Evolutionary conservation across 768 basidiomycete genomes (phyloP).

Genomic region (Hygrophorus russula): DNA sequence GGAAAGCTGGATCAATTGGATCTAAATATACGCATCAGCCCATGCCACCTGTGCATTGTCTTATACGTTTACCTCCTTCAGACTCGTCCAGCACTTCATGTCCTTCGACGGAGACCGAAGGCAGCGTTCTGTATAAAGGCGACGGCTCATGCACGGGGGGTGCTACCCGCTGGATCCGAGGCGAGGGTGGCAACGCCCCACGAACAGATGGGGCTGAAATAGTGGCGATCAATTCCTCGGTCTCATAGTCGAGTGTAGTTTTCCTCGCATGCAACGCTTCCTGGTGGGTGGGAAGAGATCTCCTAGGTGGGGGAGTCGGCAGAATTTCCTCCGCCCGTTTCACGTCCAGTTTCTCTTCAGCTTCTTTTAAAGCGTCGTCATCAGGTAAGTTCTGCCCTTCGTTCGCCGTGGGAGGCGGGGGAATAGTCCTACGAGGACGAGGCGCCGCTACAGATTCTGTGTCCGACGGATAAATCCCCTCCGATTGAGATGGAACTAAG

Average conservation of each 20-base stretch:
- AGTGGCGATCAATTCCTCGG: neutral
- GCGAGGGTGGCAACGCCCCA: neutral
- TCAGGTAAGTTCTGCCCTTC: neutral
- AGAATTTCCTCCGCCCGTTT: conserved; percentile 2
- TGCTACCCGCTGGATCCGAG: conserved; percentile 1
- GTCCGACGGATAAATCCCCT: conserved; percentile 4
- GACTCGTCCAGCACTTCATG: conserved; percentile 47
- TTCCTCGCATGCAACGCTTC: neutral
- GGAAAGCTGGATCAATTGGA: conserved; percentile 58
- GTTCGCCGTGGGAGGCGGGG: conserved; percentile 7
- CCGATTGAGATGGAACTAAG: conserved; percentile 6
- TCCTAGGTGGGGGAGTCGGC: conserved; percentile 3
- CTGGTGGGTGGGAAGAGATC: conserved; percentile 4
- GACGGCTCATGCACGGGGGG: conserved; percentile 8
- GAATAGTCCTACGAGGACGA: conserved; percentile 9
- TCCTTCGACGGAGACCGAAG: conserved; percentile 14
- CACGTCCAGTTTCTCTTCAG: neutral
- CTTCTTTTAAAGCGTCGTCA: too few species aligned
- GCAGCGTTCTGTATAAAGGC: conserved; percentile 10
- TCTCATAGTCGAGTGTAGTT: neutral
- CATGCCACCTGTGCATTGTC: neutral
- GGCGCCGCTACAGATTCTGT: conserved; percentile 8
- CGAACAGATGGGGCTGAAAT: too few species aligned
- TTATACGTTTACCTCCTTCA: conserved; percentile 44
- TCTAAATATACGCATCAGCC: conserved; percentile 25